These are phyloP conservation scores for Wickerhamomyces silvicola DNA, from an alignment of 805 yeast species.

Conservation along the genomic window DNA sequence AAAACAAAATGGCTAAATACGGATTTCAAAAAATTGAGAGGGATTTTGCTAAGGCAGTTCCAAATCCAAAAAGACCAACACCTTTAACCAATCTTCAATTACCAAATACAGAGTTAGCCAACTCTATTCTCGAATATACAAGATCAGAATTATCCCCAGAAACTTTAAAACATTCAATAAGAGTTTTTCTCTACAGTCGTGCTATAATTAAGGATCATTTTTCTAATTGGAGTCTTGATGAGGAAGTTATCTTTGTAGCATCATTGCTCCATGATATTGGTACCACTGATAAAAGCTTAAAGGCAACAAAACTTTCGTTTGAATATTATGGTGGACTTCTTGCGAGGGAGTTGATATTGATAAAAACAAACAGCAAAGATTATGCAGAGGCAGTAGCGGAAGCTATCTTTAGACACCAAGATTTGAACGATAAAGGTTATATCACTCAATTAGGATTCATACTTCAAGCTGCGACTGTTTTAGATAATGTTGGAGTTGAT, in stretches of 20 bases:
- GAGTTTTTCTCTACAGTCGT: conserved; percentile 2
- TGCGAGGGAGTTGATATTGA: conserved; percentile 1
- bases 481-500: conserved; percentile 5
- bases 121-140: background rate
- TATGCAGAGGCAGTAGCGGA: conserved; percentile 3
- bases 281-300: background rate
- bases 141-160: background rate
- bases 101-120: background rate
- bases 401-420: conserved; percentile 4
- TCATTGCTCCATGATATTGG: conserved; percentile 2
- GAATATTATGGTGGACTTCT: conserved; percentile 2
- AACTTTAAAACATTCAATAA: conserved; percentile 3
- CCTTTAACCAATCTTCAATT: background rate
- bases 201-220: conserved; percentile 5
- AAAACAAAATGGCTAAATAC: conserved; percentile 1
- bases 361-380: background rate
- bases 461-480: conserved; percentile 13
- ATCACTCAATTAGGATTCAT: conserved; percentile 9
- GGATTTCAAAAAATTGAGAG: conserved; percentile 3
- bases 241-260: conserved; percentile 2
- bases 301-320: conserved; percentile 1
- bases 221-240: conserved; percentile 1
- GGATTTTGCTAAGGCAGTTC: conserved; percentile 1
- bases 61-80: conserved; percentile 1
- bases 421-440: conserved; percentile 1